Base-by-base conservation (phyloP, 169 alveolate genomes). In the Eimeria praecox region DNA sequence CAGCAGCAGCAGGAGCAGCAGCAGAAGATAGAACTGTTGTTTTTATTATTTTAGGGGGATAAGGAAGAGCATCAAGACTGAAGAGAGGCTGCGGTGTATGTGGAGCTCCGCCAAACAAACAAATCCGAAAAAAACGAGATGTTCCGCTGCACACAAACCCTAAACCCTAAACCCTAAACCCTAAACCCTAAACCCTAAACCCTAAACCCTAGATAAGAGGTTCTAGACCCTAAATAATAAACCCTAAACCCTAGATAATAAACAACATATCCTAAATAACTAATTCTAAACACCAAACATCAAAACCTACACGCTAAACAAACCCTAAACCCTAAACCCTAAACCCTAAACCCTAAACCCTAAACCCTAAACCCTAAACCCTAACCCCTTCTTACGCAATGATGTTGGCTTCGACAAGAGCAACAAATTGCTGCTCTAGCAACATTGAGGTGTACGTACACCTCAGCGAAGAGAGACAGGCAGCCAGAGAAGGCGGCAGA, bases 121-220 rank as follows among this genome's bases (percentile, higher is more conserved):
- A 82, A n/a, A 82, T 82, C 69, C 90, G 46, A 8, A 82, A 82
- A 64, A 82, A 52, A 3, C 90, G 90, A 30, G 90, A 82, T 22
- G 90, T 82, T 71, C 90, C 90, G n/a, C 90, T 82, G 71, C 66
- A 49, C n/a, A 82, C 90, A 82, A 44, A 24, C 18, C 20, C 42
- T 49, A 38, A 77, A 44, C 46, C 18, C 20, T n/a, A 82, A 38
- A 77, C 87, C 87, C 54, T 40, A 40, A 40, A 30, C 46, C 82
- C 40, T 71, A 71, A 71, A 30, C 82, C 82, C 82, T 71, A 71
- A 71, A 71, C 82, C 82, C 49, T 71, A 71, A 16, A 59, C 69
- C 69, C 69, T 22, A 5, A 59, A 14, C 69, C 69, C 69, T 59
- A 77, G 6, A 1, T n/a, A n/a, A n/a, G n/a, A n/a, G n/a, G n/a